A percentile compares a stretch with the other conserved stretches of the same genome.
phyloP scores from a whole-genome alignment of 306 rosid genomes.

The Quercus robur region DNA sequence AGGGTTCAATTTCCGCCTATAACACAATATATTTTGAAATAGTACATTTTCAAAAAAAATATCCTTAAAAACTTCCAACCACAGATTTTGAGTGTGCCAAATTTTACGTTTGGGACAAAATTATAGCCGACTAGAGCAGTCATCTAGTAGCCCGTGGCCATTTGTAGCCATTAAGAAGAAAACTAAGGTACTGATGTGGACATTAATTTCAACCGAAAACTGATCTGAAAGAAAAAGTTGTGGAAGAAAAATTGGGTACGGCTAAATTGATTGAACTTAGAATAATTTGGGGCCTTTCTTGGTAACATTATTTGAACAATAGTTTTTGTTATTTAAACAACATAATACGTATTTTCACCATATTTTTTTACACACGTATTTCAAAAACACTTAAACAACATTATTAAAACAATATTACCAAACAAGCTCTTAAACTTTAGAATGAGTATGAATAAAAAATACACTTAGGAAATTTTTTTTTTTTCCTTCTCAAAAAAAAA shows the following conservation, averaged over 20 bases:
- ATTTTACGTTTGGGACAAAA: no score
- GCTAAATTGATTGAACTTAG: not conserved
- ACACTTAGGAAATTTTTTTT: not conserved
- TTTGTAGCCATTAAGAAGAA: not conserved
- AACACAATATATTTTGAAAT: no score
- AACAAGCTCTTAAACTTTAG: not conserved
- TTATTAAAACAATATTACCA: no score
- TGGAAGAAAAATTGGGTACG: not conserved
- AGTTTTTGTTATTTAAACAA: no score
- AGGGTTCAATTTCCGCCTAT: accelerated
- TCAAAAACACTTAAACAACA: no score
- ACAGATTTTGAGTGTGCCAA: no score
- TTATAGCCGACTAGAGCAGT: no score
- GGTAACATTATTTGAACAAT: no score
- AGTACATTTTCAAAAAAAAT: no score
- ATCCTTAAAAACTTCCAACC: no score
- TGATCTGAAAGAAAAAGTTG: not conserved
- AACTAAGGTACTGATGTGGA: not conserved
- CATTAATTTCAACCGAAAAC: not conserved
- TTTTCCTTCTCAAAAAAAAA: no score
- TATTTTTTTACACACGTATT: accelerated
- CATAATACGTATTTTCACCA: accelerated
- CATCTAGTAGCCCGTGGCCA: no score
- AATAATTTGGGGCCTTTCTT: not conserved
- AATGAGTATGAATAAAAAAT: not conserved